Conservation (phyloP, 2,329 filamentous ascomycete species). For the Mycocentrospora acerina region DNA sequence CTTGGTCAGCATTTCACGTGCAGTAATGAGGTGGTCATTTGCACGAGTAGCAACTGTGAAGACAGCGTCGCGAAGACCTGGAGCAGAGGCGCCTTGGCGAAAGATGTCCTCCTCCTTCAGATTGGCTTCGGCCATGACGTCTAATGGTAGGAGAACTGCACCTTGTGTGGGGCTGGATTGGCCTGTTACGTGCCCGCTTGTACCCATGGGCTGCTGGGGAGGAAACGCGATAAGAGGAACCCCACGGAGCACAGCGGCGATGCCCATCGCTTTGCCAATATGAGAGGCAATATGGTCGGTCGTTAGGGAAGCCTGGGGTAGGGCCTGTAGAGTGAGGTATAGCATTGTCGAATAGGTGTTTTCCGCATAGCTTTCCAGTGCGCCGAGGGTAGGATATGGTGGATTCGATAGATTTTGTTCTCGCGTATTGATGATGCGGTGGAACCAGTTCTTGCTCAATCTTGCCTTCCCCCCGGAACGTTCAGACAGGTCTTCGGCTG, state of each 20-base stretch:
- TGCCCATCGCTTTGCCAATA: conserved; percentile 90
- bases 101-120: conserved; percentile 90
- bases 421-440: conserved; percentile 74
- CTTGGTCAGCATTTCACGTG: conserved; percentile 84
- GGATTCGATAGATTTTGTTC: conserved; percentile 82
- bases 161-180: conserved; percentile 56
- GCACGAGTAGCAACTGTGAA: conserved; percentile 91
- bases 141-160: conserved; percentile 77
- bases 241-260: conserved; percentile 81
- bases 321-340: conserved; percentile 79
- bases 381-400: conserved; percentile 71
- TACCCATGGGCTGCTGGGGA: conserved; percentile 58
- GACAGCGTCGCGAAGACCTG: conserved; percentile 82
- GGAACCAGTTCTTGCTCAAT: conserved; percentile 59
- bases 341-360: conserved; percentile 92
- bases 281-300: conserved; percentile 93
- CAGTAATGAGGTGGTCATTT: conserved; percentile 94
- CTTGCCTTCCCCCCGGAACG: conserved; percentile 51
- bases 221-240: conserved; percentile 86
- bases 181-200: conserved; percentile 32
- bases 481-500: conserved; percentile 59
- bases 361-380: conserved; percentile 86
- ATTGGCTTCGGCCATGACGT: conserved; percentile 80
- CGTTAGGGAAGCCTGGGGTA: conserved; percentile 79
- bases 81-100: conserved; percentile 73